These are phyloP conservation scores for Rhizopus microsporus DNA, from an alignment of 371 early-diverging fungal genomes.

Conservation along the genomic window DNA sequence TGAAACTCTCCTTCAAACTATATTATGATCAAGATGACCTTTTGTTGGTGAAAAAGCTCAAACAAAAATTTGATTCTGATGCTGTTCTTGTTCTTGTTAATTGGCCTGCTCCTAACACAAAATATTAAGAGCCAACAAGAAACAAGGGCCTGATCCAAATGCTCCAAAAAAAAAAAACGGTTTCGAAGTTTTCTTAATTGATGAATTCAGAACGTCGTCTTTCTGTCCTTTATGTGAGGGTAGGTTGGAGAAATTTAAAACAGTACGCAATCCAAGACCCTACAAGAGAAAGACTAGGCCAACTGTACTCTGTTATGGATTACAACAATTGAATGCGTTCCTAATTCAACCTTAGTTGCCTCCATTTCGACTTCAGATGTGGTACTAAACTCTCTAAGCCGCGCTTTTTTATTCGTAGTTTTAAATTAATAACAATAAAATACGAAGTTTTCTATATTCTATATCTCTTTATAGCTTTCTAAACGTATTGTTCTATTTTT, in stretches of 20 bases:
- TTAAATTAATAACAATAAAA: no score
- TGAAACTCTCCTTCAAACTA: slow-evolving; percentile 1
- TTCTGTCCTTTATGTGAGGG: slow-evolving; percentile 1
- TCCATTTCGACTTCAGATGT: no score
- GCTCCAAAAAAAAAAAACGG: slow-evolving; percentile 8
- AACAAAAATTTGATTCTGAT: slow-evolving; percentile 4
- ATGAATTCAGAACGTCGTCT: slow-evolving; percentile 9
- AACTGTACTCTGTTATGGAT: neutral
- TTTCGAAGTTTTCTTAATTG: neutral
- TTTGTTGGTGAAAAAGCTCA: no score
- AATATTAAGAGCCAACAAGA: slow-evolving; percentile 9
- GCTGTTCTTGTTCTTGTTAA: neutral
- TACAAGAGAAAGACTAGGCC: neutral
- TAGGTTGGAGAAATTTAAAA: slow-evolving; percentile 3
- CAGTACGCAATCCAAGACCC: slow-evolving; percentile 1
- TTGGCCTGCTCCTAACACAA: slow-evolving; percentile 8
- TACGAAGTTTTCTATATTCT: no score
- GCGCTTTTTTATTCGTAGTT: no score
- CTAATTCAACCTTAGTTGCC: no score
- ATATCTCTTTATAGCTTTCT: no score
- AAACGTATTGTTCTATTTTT: no score
- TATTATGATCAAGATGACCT: slow-evolving; percentile 3
- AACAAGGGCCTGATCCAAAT: neutral
- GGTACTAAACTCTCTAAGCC: no score
- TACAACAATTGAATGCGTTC: neutral